These are phyloP conservation scores for Penicillium sp. DNA, from an alignment of 2,329 filamentous ascomycete species.

Conservation along the genomic window DNA sequence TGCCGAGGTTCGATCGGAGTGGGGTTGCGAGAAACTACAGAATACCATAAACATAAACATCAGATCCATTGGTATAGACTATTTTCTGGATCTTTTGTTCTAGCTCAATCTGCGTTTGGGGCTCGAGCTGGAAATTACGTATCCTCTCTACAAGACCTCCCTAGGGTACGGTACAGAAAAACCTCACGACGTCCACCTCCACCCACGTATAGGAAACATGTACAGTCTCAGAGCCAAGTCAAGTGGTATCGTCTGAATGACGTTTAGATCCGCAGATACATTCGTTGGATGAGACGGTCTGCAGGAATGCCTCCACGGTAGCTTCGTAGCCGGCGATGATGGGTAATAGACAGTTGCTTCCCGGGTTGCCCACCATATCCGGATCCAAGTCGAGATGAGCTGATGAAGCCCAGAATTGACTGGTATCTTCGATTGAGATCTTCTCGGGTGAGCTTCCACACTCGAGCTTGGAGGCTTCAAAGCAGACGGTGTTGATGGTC, in stretches of 20 bases:
- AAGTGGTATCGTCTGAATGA: slow-evolving; percentile 9
- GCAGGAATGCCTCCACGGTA: slow-evolving; percentile 28
- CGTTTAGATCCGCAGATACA: slow-evolving; percentile 26
- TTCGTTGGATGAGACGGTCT: slow-evolving; percentile 22
- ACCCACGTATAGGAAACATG: background rate
- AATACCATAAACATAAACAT: background rate
- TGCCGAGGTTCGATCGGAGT: slow-evolving; percentile 24
- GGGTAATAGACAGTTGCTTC: slow-evolving; percentile 24
- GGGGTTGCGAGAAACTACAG: slow-evolving; percentile 9
- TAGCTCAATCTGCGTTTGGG: background rate
- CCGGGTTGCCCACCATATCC: slow-evolving; percentile 4
- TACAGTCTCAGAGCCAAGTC: background rate
- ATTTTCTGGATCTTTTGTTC: background rate
- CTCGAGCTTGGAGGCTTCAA: slow-evolving; percentile 12
- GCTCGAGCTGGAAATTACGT: background rate
- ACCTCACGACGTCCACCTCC: background rate
- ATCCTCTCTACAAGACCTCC: background rate
- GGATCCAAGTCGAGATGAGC: slow-evolving; percentile 9
- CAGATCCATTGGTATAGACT: background rate
- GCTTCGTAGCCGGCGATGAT: slow-evolving; percentile 29
- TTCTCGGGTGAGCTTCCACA: slow-evolving; percentile 6
- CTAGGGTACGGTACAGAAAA: slow-evolving; percentile 4
- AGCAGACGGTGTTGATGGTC: slow-evolving; percentile 10
- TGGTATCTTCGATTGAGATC: slow-evolving; percentile 1
- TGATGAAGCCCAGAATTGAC: slow-evolving; percentile 9